Evolutionary conservation across 371 early-diverging fungal species (phyloP).

Genomic region (Syncephalastrum racemosum): DNA sequence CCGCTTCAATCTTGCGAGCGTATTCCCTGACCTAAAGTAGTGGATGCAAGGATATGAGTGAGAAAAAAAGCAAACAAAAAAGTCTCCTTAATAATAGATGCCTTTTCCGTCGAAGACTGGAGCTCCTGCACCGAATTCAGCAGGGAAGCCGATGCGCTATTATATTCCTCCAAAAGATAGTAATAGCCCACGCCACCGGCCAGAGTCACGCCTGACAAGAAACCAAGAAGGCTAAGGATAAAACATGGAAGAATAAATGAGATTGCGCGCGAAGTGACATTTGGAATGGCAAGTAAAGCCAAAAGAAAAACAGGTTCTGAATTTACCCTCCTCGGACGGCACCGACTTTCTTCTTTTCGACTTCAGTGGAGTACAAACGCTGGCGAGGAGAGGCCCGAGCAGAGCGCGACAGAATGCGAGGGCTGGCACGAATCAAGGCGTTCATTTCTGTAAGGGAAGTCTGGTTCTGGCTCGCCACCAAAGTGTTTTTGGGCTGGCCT

Average conservation of each 20-base stretch:
- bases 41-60: too few species aligned
- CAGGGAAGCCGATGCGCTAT: conserved; percentile 66
- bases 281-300: neutral
- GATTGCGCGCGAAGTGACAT: neutral
- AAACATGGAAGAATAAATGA: too few species aligned
- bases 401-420: conserved; percentile 13
- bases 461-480: too few species aligned
- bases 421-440: conserved; percentile 26
- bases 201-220: conserved; percentile 73
- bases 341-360: conserved; percentile 22
- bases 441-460: conserved; percentile 21
- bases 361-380: conserved; percentile 16
- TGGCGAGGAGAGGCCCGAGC: neutral
- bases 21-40: conserved; percentile 65
- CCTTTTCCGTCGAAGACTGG: conserved; percentile 74
- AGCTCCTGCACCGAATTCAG: conserved; percentile 75
- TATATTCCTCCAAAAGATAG: conserved; percentile 81
- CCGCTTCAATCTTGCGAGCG: conserved; percentile 72
- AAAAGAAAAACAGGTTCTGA: neutral
- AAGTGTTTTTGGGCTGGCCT: too few species aligned
- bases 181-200: conserved; percentile 80
- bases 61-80: neutral
- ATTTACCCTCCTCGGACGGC: conserved; percentile 34
- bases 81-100: conserved; percentile 15
- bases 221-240: conserved; percentile 64